Evolutionary conservation across 441 rosid species (phyloP).

Genomic region (Gossypium schwendimanii): DNA sequence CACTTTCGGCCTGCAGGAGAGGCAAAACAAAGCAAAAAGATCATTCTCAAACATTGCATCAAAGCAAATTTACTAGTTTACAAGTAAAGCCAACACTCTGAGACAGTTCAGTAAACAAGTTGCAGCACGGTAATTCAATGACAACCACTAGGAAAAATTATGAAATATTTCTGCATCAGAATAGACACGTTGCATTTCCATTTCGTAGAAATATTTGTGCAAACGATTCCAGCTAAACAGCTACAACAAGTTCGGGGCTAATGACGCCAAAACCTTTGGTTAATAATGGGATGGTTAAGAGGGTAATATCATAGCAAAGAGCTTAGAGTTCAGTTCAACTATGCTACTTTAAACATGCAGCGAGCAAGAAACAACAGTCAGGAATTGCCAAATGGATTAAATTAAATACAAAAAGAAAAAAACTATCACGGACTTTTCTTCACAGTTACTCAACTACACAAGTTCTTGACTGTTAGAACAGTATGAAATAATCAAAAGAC

Average conservation of each 20-base stretch:
- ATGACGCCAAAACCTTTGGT: not conserved
- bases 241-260: not conserved
- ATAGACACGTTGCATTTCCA: not conserved
- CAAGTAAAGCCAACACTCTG: not conserved
- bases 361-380: not conserved
- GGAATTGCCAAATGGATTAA: not conserved
- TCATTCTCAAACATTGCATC: not conserved
- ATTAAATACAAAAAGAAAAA: not conserved
- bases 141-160: not conserved
- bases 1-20: constrained; percentile 82
- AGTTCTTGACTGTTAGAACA: not conserved
- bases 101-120: not conserved
- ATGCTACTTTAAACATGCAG: not conserved
- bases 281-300: not conserved
- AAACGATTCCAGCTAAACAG: not conserved
- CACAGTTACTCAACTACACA: not conserved
- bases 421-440: not conserved
- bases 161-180: not conserved
- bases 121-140: not conserved
- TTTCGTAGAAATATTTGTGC: not conserved
- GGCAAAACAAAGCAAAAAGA: constrained; percentile 4
- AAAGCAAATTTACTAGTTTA: not conserved
- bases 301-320: not conserved
- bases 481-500: not conserved
- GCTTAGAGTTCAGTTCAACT: not conserved